phyloP scores from a whole-genome alignment of 2,329 filamentous ascomycete genomes.

The Phoma sp. region DNA sequence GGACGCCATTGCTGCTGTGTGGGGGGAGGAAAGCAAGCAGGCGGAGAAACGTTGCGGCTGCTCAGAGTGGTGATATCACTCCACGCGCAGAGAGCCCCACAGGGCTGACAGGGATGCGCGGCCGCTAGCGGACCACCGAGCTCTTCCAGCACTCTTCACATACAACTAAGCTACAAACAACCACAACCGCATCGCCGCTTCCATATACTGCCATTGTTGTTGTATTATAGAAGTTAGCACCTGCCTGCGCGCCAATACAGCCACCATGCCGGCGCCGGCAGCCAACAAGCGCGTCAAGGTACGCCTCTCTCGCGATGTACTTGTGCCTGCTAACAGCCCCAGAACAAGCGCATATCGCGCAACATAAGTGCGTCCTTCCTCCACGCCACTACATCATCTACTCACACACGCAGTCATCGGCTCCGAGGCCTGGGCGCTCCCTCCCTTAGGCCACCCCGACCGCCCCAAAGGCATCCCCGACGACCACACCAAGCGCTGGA shows the following conservation, averaged over 20 bases:
- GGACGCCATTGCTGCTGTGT: conserved; percentile 54
- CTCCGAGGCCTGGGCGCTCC: conserved; percentile 63
- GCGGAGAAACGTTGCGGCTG: conserved; percentile 12
- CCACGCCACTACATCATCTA: background rate
- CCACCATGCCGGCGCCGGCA: conserved; percentile 60
- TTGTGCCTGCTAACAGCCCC: background rate
- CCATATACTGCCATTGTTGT: too few relatives aligned
- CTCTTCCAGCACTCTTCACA: too few relatives aligned
- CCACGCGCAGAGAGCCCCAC: conserved; percentile 17
- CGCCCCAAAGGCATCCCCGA: conserved; percentile 75
- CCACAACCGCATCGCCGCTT: background rate
- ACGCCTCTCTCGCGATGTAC: background rate
- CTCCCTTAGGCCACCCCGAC: conserved; percentile 71
- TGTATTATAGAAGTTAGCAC: too few relatives aligned
- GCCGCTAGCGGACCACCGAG: conserved; percentile 10
- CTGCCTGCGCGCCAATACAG: too few relatives aligned
- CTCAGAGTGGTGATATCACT: conserved; percentile 48
- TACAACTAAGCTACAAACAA: too few relatives aligned
- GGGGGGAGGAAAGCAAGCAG: conserved; percentile 5
- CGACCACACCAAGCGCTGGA: conserved; percentile 97
- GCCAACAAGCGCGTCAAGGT: conserved; percentile 62
- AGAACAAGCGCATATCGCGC: conserved; percentile 52
- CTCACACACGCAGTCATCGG: conserved; percentile 55
- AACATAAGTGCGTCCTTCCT: conserved; percentile 44
- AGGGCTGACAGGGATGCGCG: conserved; percentile 36